Conservation (phyloP, 225 moss, liverwort and hornwort genomes). For the Lunularia cruciata region DNA sequence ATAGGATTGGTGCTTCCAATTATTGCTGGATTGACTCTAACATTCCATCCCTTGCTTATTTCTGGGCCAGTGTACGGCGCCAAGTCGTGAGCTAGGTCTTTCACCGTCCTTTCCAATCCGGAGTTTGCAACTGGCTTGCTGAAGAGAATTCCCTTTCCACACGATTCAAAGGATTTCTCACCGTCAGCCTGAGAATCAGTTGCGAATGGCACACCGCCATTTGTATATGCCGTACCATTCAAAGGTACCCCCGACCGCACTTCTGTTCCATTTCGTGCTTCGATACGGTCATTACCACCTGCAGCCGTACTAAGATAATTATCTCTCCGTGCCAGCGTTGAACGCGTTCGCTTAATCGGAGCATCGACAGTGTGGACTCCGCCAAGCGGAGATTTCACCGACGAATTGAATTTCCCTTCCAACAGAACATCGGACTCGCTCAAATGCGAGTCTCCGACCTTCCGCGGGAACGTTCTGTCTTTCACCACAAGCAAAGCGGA, state of each 20-base stretch:
- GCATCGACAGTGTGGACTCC: neutral
- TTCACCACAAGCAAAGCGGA: neutral
- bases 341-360: neutral
- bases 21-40: constrained; percentile 57
- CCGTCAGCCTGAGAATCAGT: neutral
- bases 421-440: neutral
- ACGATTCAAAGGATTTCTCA: neutral
- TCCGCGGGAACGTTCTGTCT: neutral
- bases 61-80: neutral
- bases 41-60: constrained; percentile 51
- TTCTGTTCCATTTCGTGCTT: neutral
- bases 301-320: neutral
- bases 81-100: neutral
- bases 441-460: neutral
- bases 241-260: neutral
- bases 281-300: neutral
- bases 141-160: neutral
- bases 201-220: neutral
- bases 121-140: neutral
- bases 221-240: neutral
- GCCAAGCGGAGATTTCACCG: neutral
- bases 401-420: neutral
- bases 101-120: neutral
- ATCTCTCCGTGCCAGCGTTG: neutral
- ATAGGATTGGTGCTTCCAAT: constrained; percentile 65